Conservation (phyloP, 805 yeast species). For the Ogataea pilisensis region DNA sequence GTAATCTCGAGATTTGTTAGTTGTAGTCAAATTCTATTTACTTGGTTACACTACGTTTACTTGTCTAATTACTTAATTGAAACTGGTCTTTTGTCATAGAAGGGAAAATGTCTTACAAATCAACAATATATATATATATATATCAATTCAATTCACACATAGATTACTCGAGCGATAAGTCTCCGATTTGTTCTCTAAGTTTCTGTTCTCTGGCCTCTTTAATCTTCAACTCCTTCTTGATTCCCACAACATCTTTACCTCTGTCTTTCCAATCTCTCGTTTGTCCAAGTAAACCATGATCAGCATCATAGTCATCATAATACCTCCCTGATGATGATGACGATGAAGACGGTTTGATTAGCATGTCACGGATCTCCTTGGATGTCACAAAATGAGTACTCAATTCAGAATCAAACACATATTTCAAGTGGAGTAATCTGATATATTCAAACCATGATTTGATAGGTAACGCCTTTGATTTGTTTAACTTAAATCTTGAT, state of each 20-base stretch:
- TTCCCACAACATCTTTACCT: constrained; percentile 12
- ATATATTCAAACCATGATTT: constrained; percentile 48
- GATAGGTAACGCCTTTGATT: constrained; percentile 42
- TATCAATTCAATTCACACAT: not conserved
- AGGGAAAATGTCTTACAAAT: too few relatives aligned
- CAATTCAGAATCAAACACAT: constrained; percentile 49
- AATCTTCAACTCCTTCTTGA: constrained; percentile 24
- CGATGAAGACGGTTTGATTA: constrained; percentile 19
- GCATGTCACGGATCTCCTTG: constrained; percentile 20
- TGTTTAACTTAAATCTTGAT: constrained; percentile 38
- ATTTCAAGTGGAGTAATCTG: constrained; percentile 44
- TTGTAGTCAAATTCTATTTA: too few relatives aligned
- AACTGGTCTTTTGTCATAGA: too few relatives aligned
- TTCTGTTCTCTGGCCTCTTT: constrained; percentile 25
- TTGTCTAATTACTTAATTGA: too few relatives aligned
- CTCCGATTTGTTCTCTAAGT: constrained; percentile 20
- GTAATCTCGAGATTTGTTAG: too few relatives aligned
- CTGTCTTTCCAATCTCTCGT: constrained; percentile 16
- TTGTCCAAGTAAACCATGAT: too few relatives aligned
- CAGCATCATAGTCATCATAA: too few relatives aligned
- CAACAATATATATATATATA: not conserved
- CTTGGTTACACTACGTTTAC: too few relatives aligned
- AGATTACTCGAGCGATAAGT: constrained; percentile 10
- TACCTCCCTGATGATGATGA: too few relatives aligned
- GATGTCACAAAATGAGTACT: constrained; percentile 42